These are phyloP conservation scores for Prunella vulgaris DNA, from an alignment of 257 asterid genomes.

Conservation along the genomic window DNA sequence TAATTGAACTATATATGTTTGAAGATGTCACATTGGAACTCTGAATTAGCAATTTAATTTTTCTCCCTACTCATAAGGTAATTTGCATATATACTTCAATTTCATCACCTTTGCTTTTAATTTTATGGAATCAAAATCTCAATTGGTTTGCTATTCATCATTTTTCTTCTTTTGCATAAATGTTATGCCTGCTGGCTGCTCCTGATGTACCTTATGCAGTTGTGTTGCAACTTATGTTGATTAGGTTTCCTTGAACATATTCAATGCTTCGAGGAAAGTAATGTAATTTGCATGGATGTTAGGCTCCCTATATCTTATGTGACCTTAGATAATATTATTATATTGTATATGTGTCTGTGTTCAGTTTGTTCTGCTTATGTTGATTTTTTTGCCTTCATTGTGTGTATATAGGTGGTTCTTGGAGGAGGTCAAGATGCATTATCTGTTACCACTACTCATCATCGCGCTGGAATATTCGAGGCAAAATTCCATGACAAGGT, in stretches of 20 bases:
- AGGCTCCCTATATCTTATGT: no score
- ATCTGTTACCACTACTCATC: slow-evolving; percentile 79
- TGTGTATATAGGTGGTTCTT: slow-evolving; percentile 57
- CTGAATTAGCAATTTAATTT: background rate
- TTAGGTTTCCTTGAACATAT: no score
- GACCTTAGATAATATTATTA: no score
- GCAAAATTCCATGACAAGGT: slow-evolving; percentile 95
- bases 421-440: slow-evolving; percentile 99
- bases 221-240: no score
- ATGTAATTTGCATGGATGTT: no score
- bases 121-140: background rate
- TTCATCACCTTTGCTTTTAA: background rate
- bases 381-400: background rate
- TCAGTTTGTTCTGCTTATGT: no score
- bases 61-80: background rate
- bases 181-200: no score
- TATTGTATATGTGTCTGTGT: no score
- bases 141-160: background rate
- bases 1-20: no score
- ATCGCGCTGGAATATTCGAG: slow-evolving; percentile 92
- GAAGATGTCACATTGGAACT: background rate
- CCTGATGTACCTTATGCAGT: no score
- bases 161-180: no score
- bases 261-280: no score
- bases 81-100: background rate